These are phyloP conservation scores for Suillus paluster DNA, from an alignment of 768 basidiomycete species.

Conservation along the genomic window DNA sequence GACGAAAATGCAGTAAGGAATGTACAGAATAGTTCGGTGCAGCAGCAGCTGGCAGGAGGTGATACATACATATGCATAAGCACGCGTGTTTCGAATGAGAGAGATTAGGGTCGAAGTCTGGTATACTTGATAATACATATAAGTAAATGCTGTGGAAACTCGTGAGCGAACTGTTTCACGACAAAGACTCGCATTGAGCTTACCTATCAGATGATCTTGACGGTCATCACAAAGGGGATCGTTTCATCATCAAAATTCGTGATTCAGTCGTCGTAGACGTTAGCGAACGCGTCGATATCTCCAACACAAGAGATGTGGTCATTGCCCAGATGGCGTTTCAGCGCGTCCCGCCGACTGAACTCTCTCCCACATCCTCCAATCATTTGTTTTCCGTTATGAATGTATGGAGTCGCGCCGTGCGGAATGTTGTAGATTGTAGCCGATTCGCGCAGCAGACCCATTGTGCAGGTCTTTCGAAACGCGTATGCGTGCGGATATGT, in stretches of 20 bases:
- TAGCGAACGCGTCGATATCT: conserved; percentile 33
- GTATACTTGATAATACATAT: conserved; percentile 4
- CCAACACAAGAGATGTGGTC: conserved; percentile 39
- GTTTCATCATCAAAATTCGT: not conserved
- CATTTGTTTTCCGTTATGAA: conserved; percentile 34
- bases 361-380: conserved; percentile 43
- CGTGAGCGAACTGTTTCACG: not conserved
- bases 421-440: conserved; percentile 27
- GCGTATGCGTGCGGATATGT: conserved; percentile 58
- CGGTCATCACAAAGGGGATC: not conserved
- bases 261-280: conserved; percentile 25
- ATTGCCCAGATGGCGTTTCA: conserved; percentile 45
- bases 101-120: not conserved
- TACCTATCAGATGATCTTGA: conserved; percentile 1
- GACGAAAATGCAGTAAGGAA: not conserved
- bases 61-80: not conserved
- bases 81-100: not conserved
- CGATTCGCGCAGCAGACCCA: conserved; percentile 42
- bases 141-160: not conserved
- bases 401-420: conserved; percentile 27
- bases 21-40: not conserved
- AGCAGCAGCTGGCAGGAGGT: not conserved
- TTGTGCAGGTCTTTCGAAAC: conserved; percentile 37
- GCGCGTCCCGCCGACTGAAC: conserved; percentile 44
- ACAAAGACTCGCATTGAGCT: not conserved